Percentiles rank a stretch among this genome's conserved stretches.
These are phyloP conservation scores for Ogataea pignaliae DNA, from an alignment of 805 yeast species.

Conservation along the genomic window DNA sequence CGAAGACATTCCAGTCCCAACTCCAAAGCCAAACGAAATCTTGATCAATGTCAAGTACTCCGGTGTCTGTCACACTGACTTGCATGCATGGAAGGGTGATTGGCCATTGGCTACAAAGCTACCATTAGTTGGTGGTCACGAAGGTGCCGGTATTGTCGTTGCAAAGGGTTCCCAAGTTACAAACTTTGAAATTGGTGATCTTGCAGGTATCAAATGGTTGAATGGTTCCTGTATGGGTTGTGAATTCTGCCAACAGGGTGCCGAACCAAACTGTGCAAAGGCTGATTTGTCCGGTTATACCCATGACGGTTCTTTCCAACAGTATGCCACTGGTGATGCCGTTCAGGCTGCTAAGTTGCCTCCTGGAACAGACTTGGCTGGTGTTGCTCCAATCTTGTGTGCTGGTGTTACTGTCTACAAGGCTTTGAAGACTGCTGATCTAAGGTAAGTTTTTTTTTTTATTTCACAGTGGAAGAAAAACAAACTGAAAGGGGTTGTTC, in stretches of 20 bases:
- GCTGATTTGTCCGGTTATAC: constrained; percentile 83
- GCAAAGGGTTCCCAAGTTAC: constrained; percentile 66
- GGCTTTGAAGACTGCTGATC: constrained; percentile 76
- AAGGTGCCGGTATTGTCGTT: constrained; percentile 85
- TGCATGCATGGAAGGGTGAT: constrained; percentile 93
- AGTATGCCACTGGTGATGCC: constrained; percentile 85
- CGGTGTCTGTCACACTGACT: constrained; percentile 92
- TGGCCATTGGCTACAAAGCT: constrained; percentile 77
- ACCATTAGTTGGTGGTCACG: constrained; percentile 85
- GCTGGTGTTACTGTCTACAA: constrained; percentile 92
- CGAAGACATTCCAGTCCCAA: constrained; percentile 77
- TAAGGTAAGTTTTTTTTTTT: constrained; percentile 38
- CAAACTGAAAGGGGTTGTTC: too few relatives aligned
- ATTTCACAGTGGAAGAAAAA: too few relatives aligned
- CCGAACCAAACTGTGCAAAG: constrained; percentile 66
- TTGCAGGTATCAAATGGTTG: constrained; percentile 82
- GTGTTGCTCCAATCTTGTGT: constrained; percentile 77
- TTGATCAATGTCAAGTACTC: constrained; percentile 79
- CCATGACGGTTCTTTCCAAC: constrained; percentile 88
- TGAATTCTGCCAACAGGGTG: constrained; percentile 64
- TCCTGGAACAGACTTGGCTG: constrained; percentile 67
- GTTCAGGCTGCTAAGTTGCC: constrained; percentile 82
- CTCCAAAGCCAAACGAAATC: constrained; percentile 72
- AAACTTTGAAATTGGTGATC: constrained; percentile 74
- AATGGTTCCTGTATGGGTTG: constrained; percentile 73